Evolutionary conservation across 2,329 filamentous ascomycete species (phyloP), one percentile per base, ranked within the genome.

Genomic region (Trichoderma gracile): DNA sequence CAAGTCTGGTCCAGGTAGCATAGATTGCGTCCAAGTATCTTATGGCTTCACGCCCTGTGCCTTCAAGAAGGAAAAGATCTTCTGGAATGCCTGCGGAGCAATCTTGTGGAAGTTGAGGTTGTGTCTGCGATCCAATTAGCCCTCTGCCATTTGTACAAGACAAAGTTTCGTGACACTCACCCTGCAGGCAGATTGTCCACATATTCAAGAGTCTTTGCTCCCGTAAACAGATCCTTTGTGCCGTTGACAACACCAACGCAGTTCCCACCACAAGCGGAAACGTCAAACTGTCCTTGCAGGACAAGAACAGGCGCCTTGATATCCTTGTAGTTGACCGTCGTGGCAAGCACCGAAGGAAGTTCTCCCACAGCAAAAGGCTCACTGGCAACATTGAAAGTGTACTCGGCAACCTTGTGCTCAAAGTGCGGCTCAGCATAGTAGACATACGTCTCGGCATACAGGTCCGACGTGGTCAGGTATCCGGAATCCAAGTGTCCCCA

Each of bases 61-160:
- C 33, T 17, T 60, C 46, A 60, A 30, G 33, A 60, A 60, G 5
- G 23, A 15, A 27, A 60, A 60, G 17, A 60, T 60, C n/a, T 60
- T 60, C 17, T 60, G 57, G 23, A 60, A 60, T 14, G 46, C 57
- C 2, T 60, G 46, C 2, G 57, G 57, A 17, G 57, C 57, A 7
- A 60, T 17, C 4, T 60, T 60, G 46, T 60, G 57, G 23, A 60
- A 52, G 46, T 60, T 60, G 38, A 60, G 57, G 9, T 60, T 60
- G 7, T 60, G 57, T 19, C 57, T 60, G n/a, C 23, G 8, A 30
- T 4, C 15, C 10, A 19, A 6, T 60, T 43, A 60, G 57, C 21
- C 9, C 12, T 10, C 21, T 17, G 14, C 17, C 2, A 17, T 19
- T 30, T n/a, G n/a, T n/a, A n/a, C n/a, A 6, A 19, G 10, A 38